Base-by-base conservation (phyloP, 768 basidiomycete genomes). In the Saitozyma podzolica region DNA sequence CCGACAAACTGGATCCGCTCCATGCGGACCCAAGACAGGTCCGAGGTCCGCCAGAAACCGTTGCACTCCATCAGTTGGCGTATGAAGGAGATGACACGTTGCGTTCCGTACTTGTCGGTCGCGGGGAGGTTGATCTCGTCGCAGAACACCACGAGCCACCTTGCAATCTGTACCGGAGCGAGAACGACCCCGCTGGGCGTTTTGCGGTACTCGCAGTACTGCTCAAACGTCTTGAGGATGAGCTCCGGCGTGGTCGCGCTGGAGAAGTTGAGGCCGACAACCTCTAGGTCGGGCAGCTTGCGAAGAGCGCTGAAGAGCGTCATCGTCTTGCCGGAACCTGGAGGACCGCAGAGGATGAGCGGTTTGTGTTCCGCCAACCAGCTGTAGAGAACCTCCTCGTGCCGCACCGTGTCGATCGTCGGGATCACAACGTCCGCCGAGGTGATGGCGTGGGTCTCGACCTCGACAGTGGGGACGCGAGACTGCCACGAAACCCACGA, bases 301-400 rank as follows among this genome's bases (percentile, higher is more conserved):
- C 96, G 88, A 40, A 99, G 85, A 9, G 96, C 96, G 70, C 92
- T 96, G 82, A 99, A 98, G 17, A 99, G 83, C 0, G 96, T 98
- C 96, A 99, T 99, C 8, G 96, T 99, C 82, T 99, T 99, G 20
- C 96, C 96, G 19, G 96, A 98, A 75, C 96, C 96, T n/a, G 96
- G 96, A 72, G 96, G 96, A 51, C 96, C 96, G 77, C 94, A 99
- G 29, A 99, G 85, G 86, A 99, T 90, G 58, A 99, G 85, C 17
- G 96, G 96, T 73, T 97, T 97, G 81, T 98, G 96, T 78, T 98
- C 96, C 2, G 93, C 92, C 7, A 99, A 83, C 96, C 96, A 98
- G 0, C 95, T 97, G 78, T 99, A 98, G 7, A 99, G 83, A 20
- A 99, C 92, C 76, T 98, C 95, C 78, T 99, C 96, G 78, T 99